These are phyloP conservation scores for Scedosporium aurantiacum DNA, from an alignment of 2,329 filamentous ascomycete species.

Conservation along the genomic window DNA sequence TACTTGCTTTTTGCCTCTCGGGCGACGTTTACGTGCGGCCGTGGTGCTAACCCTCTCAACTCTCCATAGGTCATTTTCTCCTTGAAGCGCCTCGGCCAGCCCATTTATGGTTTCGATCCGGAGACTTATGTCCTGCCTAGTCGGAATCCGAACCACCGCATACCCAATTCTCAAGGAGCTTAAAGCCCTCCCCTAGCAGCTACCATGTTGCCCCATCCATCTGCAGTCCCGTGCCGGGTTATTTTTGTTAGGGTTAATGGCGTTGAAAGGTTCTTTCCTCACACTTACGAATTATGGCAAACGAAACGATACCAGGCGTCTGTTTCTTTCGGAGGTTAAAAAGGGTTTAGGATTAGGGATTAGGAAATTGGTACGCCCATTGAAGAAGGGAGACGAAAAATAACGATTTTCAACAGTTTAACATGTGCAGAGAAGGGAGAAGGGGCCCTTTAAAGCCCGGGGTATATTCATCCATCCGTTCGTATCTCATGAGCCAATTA, in stretches of 20 bases:
- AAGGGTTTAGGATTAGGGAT: no score
- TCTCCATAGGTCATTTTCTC: slow-evolving; percentile 41
- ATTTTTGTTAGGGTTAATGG: no score
- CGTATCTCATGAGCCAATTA: not conserved
- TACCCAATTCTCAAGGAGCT: not conserved
- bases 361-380: no score
- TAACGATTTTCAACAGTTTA: not conserved
- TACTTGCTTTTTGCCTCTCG: not conserved
- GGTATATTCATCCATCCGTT: slow-evolving; percentile 5
- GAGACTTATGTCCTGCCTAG: slow-evolving; percentile 19
- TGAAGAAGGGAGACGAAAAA: not conserved
- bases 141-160: slow-evolving; percentile 11
- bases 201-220: no score
- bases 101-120: slow-evolving; percentile 48
- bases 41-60: not conserved
- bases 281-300: no score
- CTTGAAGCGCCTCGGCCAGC: slow-evolving; percentile 34
- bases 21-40: not conserved
- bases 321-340: no score
- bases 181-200: not conserved
- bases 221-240: no score
- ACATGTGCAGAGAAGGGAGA: not conserved
- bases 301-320: no score
- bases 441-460: not conserved
- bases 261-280: no score